Evolutionary conservation across 208 protist genomes (phyloP).

Genomic region (Leishmania gerbilli): DNA sequence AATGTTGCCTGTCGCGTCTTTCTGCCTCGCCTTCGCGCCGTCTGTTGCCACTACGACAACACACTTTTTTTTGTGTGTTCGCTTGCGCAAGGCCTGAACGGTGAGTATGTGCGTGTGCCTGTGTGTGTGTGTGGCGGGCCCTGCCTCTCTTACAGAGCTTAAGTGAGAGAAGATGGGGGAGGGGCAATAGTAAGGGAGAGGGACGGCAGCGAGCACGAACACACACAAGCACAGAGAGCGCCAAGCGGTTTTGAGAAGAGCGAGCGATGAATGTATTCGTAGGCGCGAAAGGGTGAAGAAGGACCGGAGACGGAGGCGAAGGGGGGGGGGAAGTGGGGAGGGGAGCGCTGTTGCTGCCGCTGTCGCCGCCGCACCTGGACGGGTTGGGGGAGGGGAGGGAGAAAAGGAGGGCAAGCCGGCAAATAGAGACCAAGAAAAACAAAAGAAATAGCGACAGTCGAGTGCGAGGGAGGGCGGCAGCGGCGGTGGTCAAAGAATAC

Average conservation of each 20-base stretch:
- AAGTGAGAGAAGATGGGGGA: background rate
- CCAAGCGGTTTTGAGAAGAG: background rate
- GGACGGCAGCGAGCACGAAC: background rate
- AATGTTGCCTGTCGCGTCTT: background rate
- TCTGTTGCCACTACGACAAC: background rate
- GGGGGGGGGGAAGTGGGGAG: background rate
- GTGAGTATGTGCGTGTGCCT: background rate
- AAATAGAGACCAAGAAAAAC: background rate
- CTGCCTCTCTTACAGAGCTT: background rate
- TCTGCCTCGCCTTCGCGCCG: background rate
- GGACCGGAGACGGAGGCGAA: background rate
- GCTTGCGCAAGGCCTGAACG: too few relatives aligned
- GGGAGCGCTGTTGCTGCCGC: background rate
- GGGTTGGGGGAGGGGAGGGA: background rate
- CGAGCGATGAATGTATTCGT: background rate
- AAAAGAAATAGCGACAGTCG: background rate
- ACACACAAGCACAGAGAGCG: background rate
- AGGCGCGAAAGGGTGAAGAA: background rate
- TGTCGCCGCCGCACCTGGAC: background rate
- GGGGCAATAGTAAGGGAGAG: background rate
- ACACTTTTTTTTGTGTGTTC: background rate
- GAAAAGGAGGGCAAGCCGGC: background rate
- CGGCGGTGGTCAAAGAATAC: slow-evolving; percentile 1
- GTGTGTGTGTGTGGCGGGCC: background rate
- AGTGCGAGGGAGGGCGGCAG: background rate